Evolutionary conservation across 2,329 filamentous ascomycete species (phyloP).

Genomic region (Diaporthe eres): DNA sequence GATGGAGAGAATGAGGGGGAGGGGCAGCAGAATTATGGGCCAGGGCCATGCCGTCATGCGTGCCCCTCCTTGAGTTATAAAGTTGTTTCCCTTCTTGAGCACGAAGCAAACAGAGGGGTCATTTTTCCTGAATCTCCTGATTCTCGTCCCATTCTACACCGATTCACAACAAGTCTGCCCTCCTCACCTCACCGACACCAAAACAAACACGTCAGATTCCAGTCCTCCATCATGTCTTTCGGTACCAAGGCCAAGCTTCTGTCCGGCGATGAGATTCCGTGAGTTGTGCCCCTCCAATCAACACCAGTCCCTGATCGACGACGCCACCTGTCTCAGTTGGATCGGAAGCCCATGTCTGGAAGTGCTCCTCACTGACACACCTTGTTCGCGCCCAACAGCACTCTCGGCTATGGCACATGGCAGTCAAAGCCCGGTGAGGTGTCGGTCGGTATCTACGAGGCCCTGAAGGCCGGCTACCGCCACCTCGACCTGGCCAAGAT

Average conservation of each 20-base stretch:
- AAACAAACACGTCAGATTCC: not conserved
- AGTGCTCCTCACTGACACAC: conserved; percentile 1
- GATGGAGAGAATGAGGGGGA: conserved; percentile 34
- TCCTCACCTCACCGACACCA: not conserved
- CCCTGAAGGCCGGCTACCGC: conserved; percentile 74
- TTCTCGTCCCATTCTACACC: conserved; percentile 8
- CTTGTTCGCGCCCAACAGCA: conserved; percentile 6
- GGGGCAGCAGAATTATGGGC: conserved; percentile 30
- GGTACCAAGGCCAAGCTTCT: conserved; percentile 70
- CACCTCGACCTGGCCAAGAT: conserved; percentile 69
- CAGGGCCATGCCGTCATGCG: conserved; percentile 35
- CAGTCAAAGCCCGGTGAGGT: conserved; percentile 77
- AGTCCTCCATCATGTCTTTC: conserved; percentile 63
- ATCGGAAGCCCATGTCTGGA: not conserved
- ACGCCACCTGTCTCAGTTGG: not conserved
- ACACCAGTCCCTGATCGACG: conserved; percentile 6
- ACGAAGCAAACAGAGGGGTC: conserved; percentile 14
- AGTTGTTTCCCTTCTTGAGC: conserved; percentile 22
- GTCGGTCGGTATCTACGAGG: conserved; percentile 73
- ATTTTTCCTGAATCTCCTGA: conserved; percentile 6
- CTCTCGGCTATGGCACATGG: conserved; percentile 70
- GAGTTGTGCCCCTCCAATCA: conserved; percentile 46
- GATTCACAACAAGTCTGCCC: not conserved
- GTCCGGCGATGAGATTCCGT: conserved; percentile 75
- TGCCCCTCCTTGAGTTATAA: conserved; percentile 39